phyloP scores from a whole-genome alignment of 1,284 basidiomycete genomes.

The Moesziomyces aphidis region DNA sequence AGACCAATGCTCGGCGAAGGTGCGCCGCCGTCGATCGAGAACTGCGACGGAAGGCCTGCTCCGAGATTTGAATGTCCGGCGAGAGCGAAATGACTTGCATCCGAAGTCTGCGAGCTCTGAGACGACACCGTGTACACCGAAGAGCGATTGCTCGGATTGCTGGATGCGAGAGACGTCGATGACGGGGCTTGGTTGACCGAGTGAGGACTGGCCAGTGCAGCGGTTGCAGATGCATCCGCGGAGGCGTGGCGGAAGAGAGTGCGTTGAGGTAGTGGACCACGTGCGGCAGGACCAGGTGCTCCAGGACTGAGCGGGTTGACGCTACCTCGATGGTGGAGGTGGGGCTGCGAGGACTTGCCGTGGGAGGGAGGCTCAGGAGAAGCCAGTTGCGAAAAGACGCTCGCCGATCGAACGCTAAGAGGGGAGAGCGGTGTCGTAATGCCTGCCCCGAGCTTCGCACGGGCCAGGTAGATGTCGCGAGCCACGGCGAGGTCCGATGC shows the following conservation, averaged over 20 bases:
- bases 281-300: neutral
- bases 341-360: conserved; percentile 25
- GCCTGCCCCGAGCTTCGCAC: conserved; percentile 64
- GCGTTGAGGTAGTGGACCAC: conserved; percentile 12
- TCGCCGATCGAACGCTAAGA: conserved; percentile 27
- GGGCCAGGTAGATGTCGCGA: conserved; percentile 77
- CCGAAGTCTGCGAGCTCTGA: conserved; percentile 56
- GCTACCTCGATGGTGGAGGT: conserved; percentile 29
- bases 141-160: conserved; percentile 60
- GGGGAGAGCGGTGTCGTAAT: conserved; percentile 45
- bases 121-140: conserved; percentile 61
- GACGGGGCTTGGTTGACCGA: conserved; percentile 23
- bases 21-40: conserved; percentile 25
- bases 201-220: conserved; percentile 11
- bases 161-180: conserved; percentile 36
- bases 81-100: conserved; percentile 31
- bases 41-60: conserved; percentile 15
- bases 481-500: conserved; percentile 87
- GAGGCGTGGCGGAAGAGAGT: conserved; percentile 41
- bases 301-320: conserved; percentile 8
- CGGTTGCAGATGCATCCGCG: conserved; percentile 25
- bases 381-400: conserved; percentile 39
- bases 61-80: conserved; percentile 12
- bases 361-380: conserved; percentile 24
- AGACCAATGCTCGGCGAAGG: conserved; percentile 11